Evolutionary conservation across 352 stramenopile genomes (phyloP), one percentile per base, ranked within the genome.

Genomic region (Pythium brachiatum): DNA sequence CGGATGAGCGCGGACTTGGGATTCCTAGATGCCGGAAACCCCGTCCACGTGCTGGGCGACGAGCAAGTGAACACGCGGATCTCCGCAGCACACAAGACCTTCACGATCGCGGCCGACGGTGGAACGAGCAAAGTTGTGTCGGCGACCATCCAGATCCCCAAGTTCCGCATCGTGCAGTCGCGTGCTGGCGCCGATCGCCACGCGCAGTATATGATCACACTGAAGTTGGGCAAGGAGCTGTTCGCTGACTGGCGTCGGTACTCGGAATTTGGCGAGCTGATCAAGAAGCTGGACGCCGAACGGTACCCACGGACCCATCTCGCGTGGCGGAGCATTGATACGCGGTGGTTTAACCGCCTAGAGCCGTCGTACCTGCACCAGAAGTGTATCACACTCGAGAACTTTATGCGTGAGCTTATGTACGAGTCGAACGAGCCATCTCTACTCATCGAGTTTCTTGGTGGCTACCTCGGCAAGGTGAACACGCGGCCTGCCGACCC

Each of bases 361-460:
- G 86, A 95, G 60, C 86, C 86, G 53, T 91, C 83, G 38, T 95
- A 95, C 62, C 53, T 95, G 57, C 86, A 95, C 51, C 83, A 94
- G 46, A 95, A 95, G 64, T 92, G 82, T 61, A 93, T 95, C 64
- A 90, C 86, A 25, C 75, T 95, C 23, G 86, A 95, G 65, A 92
- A 94, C 36, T 92, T 94, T 36, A 83, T 95, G 72, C 83, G 86
- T 53, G 86, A 95, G 71, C 76, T 95, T 46, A 93, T 95, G 84
- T 95, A 95, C 74, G 86, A 95, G 66, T 90, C 83, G 11, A 92
- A 75, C 57, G 82, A 90, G 48, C 82, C 86, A 38, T 73, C 72
- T 8, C 59, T 82, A 26, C 57, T 93, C 16, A 90, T 95, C 53
- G 84, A 92, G 53, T 95, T 95, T 41, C 79, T 95, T 16, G 86